Conservation (phyloP, 768 basidiomycete species). For the Strobilomyces dryophilus region DNA sequence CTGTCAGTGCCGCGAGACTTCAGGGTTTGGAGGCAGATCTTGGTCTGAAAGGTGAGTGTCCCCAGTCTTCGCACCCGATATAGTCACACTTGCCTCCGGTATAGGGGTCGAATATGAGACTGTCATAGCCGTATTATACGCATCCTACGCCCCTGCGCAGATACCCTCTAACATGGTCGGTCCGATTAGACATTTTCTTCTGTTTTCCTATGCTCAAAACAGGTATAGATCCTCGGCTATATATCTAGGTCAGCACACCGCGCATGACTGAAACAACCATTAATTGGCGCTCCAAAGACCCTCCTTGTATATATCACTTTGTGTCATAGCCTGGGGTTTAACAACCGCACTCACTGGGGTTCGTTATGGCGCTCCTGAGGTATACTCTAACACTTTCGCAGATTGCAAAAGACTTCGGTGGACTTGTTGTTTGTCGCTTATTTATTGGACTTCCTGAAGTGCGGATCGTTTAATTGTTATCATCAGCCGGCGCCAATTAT, state of each 20-base stretch:
- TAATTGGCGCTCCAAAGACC: constrained; percentile 37
- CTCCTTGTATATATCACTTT: constrained; percentile 55
- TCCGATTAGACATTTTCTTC: neutral
- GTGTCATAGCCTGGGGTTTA: constrained; percentile 60
- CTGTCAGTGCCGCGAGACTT: constrained; percentile 25
- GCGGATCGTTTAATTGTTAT: neutral
- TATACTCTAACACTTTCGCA: constrained; percentile 16
- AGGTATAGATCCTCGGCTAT: constrained; percentile 50
- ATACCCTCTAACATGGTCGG: constrained; percentile 25
- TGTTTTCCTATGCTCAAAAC: neutral
- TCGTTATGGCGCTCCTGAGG: neutral
- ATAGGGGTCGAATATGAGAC: constrained; percentile 51
- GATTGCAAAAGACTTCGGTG: constrained; percentile 52
- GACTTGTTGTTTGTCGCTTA: constrained; percentile 52
- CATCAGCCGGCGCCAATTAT: neutral
- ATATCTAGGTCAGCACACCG: neutral
- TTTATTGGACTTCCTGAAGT: constrained; percentile 64
- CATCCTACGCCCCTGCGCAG: too few relatives aligned
- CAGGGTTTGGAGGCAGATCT: constrained; percentile 34
- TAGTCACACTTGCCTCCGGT: neutral
- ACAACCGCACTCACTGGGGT: constrained; percentile 63
- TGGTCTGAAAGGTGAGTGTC: constrained; percentile 24
- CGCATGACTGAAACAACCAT: neutral
- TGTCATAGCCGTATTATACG: constrained; percentile 35
- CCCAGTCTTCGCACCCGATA: neutral